phyloP scores from a whole-genome alignment of 371 early-diverging fungal species.

The Mucor plumbeus region DNA sequence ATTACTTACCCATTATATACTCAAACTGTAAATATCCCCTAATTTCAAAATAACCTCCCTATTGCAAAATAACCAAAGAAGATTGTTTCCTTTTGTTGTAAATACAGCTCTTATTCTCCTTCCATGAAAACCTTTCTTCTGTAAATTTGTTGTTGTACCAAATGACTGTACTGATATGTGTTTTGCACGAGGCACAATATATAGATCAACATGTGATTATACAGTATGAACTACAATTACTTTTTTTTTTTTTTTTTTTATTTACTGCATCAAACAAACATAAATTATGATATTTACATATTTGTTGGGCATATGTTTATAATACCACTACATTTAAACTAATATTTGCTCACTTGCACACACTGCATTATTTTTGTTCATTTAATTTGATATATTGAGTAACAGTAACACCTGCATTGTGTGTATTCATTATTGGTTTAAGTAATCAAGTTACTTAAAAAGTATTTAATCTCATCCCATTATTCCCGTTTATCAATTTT shows the following conservation, averaged over 20 bases:
- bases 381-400: neutral
- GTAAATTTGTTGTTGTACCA: neutral
- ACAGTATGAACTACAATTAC: neutral
- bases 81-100: neutral
- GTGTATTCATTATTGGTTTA: neutral
- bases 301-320: neutral
- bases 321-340: neutral
- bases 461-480: neutral
- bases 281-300: neutral
- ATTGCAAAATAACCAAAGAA: neutral
- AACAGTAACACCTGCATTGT: slow-evolving; percentile 2
- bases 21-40: neutral
- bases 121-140: neutral
- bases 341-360: neutral
- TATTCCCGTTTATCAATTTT: neutral
- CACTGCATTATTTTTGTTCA: neutral
- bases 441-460: neutral
- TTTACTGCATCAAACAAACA: neutral
- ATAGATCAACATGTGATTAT: neutral
- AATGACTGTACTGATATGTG: neutral
- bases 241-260: neutral
- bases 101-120: neutral
- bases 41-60: neutral
- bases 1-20: neutral
- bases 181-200: neutral